A percentile compares a stretch with the other conserved stretches of the same genome.
Conservation (phyloP, 345 rosid species). For the Citrus australasica region DNA sequence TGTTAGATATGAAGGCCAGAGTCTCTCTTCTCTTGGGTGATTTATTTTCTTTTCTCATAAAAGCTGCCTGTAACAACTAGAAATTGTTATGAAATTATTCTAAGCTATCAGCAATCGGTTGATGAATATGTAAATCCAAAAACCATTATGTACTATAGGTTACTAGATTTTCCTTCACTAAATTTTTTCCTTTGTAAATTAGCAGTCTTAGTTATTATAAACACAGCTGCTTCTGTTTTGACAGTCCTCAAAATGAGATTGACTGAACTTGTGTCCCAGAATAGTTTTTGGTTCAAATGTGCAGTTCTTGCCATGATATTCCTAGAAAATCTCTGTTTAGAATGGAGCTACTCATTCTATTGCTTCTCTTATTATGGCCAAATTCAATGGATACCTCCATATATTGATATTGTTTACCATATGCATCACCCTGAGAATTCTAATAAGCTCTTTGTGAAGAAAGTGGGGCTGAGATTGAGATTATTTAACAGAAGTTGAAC, state of each 20-base stretch:
- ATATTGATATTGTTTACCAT: not conserved
- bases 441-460: not conserved
- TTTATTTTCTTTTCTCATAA: not conserved
- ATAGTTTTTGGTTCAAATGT: not conserved
- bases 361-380: constrained; percentile 2
- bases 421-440: not conserved
- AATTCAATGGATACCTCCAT: not conserved
- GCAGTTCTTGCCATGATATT: not conserved
- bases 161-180: not conserved
- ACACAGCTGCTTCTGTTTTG: not conserved
- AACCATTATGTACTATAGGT: not conserved
- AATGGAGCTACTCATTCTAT: not conserved
- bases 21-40: not conserved
- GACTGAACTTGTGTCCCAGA: not conserved
- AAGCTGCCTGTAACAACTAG: not conserved
- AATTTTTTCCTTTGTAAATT: not conserved
- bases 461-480: not conserved
- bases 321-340: not conserved
- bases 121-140: not conserved
- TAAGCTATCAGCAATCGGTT: not conserved
- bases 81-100: not conserved
- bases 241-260: not conserved
- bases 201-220: not conserved
- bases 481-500: not conserved
- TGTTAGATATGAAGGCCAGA: not conserved